Conservation (phyloP, 805 yeast species). For the Monosporozyma unispora region DNA sequence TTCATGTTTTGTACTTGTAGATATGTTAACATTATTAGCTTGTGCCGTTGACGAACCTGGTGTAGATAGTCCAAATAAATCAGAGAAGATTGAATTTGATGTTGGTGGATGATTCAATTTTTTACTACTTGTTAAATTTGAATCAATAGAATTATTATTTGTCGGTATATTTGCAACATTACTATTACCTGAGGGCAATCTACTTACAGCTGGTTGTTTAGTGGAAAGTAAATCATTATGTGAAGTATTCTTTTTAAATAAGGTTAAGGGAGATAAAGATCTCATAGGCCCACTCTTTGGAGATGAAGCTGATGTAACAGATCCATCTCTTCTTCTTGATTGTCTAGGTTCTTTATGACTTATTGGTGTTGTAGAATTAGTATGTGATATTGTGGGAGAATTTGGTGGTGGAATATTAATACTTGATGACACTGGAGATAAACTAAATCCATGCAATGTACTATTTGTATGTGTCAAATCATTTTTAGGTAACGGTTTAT, state of each 20-base stretch:
- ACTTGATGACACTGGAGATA: conserved; percentile 3
- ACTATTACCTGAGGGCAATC: not conserved
- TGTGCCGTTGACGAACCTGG: conserved; percentile 8
- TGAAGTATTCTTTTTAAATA: conserved; percentile 18
- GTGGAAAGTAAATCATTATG: not conserved
- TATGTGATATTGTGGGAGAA: not conserved
- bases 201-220: not conserved
- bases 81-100: conserved; percentile 21
- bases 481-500: conserved; percentile 9
- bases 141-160: not conserved
- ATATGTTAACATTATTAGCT: not conserved
- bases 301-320: conserved; percentile 4
- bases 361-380: not conserved
- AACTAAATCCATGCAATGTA: not conserved
- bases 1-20: not conserved
- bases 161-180: not conserved
- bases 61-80: conserved; percentile 19
- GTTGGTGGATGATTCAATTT: conserved; percentile 7
- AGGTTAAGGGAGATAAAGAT: conserved; percentile 24
- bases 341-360: not conserved
- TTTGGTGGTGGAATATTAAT: not conserved
- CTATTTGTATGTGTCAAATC: not conserved
- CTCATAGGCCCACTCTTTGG: conserved; percentile 8
- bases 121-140: not conserved
- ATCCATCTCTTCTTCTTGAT: conserved; percentile 7